phyloP scores from a whole-genome alignment of 129 eudicot species.

The Silybum marianum region DNA sequence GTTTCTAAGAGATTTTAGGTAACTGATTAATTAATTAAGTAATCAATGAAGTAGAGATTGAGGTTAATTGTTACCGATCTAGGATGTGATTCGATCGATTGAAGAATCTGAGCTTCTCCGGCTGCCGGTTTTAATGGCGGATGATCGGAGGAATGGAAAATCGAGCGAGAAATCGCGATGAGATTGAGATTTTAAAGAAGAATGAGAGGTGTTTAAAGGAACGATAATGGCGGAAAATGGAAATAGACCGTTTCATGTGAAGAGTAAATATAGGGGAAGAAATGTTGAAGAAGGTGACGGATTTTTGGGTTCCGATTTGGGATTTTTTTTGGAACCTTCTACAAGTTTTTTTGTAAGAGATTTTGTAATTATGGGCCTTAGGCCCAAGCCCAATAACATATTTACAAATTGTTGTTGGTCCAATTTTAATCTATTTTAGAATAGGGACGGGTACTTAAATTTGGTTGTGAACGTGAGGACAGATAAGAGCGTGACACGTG shows the following conservation, averaged over 20 bases:
- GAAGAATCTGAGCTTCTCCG: background rate
- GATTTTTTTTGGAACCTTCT: slow-evolving; percentile 14
- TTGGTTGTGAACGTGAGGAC: no score
- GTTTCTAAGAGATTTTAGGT: background rate
- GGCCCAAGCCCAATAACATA: background rate
- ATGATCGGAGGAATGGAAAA: background rate
- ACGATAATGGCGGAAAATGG: slow-evolving; percentile 15
- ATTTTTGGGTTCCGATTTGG: background rate
- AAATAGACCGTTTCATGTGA: slow-evolving; percentile 45
- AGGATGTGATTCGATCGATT: background rate
- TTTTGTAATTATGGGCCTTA: background rate
- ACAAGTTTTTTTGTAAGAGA: background rate
- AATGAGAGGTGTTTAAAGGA: background rate
- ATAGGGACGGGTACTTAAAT: no score
- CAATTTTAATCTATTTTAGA: no score
- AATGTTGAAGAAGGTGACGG: background rate
- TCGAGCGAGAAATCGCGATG: slow-evolving; percentile 9
- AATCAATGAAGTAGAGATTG: background rate
- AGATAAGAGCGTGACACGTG: no score
- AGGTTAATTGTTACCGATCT: background rate
- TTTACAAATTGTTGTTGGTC: no score
- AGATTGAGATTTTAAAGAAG: slow-evolving; percentile 11
- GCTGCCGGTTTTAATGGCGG: background rate
- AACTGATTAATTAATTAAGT: no score
- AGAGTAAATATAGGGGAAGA: slow-evolving; percentile 8